Conservation (phyloP, 2,329 filamentous ascomycete genomes). For the Fulvia fulva region DNA sequence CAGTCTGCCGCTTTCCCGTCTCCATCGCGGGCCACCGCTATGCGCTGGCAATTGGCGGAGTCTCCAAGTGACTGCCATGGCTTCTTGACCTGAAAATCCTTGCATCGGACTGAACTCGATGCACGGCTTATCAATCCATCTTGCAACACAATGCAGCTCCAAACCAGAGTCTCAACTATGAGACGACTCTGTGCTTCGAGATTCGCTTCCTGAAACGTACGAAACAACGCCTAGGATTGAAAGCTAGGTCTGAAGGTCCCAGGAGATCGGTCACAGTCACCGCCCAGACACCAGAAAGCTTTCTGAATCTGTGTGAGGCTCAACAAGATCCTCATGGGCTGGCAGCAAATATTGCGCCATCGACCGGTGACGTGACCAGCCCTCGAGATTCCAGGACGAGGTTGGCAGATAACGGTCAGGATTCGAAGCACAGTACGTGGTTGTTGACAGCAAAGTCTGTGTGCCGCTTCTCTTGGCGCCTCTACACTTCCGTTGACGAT, state of each 20-base stretch:
- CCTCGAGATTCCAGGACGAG: not conserved
- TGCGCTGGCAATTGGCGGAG: not conserved
- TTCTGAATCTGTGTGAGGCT: not conserved
- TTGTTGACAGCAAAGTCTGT: not conserved
- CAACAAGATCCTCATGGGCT: not conserved
- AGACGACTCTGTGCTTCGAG: not conserved
- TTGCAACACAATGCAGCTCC: not conserved
- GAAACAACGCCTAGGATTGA: not conserved
- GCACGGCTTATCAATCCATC: not conserved
- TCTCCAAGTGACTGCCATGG: not conserved
- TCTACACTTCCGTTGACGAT: not conserved
- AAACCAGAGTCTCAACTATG: not conserved
- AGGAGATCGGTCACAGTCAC: not conserved
- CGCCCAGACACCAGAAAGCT: not conserved
- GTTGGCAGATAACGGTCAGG: not conserved
- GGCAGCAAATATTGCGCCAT: not conserved
- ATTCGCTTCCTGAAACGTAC: not conserved
- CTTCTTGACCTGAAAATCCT: not conserved
- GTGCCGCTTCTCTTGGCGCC: not conserved
- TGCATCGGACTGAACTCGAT: not conserved
- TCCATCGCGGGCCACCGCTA: not conserved
- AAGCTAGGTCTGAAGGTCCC: not conserved
- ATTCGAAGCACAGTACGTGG: not conserved
- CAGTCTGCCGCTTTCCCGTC: not conserved
- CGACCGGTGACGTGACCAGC: not conserved